Evolutionary conservation across 768 basidiomycete species (phyloP), one percentile per base, ranked within the genome.

Genomic region (Punctularia strigosozonata): DNA sequence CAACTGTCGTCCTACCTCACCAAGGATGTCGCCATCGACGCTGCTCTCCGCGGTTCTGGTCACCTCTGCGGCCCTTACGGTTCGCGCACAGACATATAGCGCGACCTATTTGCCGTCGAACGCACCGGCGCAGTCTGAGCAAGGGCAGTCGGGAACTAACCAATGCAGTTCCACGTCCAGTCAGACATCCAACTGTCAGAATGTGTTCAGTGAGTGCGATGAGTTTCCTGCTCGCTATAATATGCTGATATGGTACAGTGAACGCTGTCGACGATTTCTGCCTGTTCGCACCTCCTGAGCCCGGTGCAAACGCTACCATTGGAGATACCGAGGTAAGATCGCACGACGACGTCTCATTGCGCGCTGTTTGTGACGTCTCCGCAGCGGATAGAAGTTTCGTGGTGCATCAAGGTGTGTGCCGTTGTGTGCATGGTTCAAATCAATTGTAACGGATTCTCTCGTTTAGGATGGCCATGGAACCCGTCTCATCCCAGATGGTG

Each of bases 301-400:
- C 69, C 25, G 72, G 68, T 4, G 57, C 72, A 1, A 57, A 58
- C 39, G 70, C 73, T 25, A 62, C 59, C 33, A 75, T 81, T 45
- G 76, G 68, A 23, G 66, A 80, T 43, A 70, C 69, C 2, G 87
- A 90, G 52, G 77, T n/a, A n/a, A n/a, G n/a, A n/a, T n/a, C n/a
- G n/a, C n/a, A n/a, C n/a, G n/a, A n/a, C n/a, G n/a, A n/a, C n/a
- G n/a, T n/a, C n/a, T n/a, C n/a, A n/a, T n/a, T n/a, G n/a, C n/a
- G n/a, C n/a, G n/a, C n/a, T n/a, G n/a, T n/a, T n/a, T n/a, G n/a
- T n/a, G n/a, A n/a, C n/a, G n/a, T n/a, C n/a, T n/a, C n/a, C n/a
- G n/a, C n/a, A 66, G 64, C 66, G 61, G 28, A 58, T 67, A 35
- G 64, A 64, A 43, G 74, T 76, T 37, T 55, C 76, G 22, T 80